Percentiles rank a stretch among this genome's conserved stretches.
Evolutionary conservation across 441 rosid species (phyloP).

Genomic region (Viola pubescens): DNA sequence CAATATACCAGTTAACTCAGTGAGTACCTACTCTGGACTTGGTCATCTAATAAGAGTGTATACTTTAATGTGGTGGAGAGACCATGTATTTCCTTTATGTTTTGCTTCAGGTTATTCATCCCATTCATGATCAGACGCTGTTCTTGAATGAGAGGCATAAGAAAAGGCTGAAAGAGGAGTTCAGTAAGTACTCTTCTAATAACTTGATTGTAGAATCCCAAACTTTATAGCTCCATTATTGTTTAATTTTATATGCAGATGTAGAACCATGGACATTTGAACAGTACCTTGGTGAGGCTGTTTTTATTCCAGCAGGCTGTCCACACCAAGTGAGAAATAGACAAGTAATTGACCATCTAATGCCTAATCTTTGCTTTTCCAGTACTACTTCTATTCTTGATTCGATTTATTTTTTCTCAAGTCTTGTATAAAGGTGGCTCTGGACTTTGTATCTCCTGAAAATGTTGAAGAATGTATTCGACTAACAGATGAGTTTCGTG

Average conservation of each 20-base stretch:
- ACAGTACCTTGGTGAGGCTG: constrained; percentile 84
- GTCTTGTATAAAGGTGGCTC: constrained; percentile 86
- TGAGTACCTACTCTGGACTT: constrained; percentile 21
- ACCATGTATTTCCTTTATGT: background rate
- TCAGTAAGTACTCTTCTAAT: constrained; percentile 23
- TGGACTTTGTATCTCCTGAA: constrained; percentile 86
- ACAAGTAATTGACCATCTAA: constrained; percentile 41
- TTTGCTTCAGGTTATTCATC: constrained; percentile 55
- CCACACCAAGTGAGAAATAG: constrained; percentile 90
- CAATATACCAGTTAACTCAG: constrained; percentile 33
- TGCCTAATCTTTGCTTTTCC: background rate
- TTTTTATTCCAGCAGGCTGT: constrained; percentile 83
- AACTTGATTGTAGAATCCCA: background rate
- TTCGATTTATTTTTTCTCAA: constrained; percentile 14
- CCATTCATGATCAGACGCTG: constrained; percentile 73
- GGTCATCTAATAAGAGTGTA: background rate
- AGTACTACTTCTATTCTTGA: background rate
- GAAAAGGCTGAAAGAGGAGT: constrained; percentile 69
- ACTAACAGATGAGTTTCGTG: constrained; percentile 67
- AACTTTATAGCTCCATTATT: background rate
- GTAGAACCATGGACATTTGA: constrained; percentile 85
- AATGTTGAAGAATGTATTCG: constrained; percentile 61
- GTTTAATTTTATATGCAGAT: constrained; percentile 27
- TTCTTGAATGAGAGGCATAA: constrained; percentile 52
- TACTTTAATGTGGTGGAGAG: constrained; percentile 1